Evolutionary conservation across 179 eudicot genomes (phyloP), one percentile per base, ranked within the genome.

Genomic region (Beta macrorhiza): DNA sequence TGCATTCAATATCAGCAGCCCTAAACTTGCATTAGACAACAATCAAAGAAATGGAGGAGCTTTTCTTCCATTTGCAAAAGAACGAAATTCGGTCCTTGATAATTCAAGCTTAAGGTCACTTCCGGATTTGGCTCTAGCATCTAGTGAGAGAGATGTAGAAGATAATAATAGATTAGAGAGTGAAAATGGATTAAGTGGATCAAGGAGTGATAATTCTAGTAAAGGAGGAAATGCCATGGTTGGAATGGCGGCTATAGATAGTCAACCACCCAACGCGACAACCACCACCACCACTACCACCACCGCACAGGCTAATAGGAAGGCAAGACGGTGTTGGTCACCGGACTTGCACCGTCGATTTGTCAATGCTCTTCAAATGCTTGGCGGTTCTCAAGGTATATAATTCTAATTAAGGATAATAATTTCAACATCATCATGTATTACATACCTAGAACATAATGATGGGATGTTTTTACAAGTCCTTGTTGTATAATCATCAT

Each of bases 381-480:
- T 93, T 65, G 98, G 98, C 67, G 98, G 98, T 65, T 72, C 97
- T 63, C 92, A 90, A 80, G 91, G 97, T 93, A 81, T 58, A n/a
- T 51, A 5, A 55, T 32, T 17, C 4, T 7, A 5, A 4, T 7
- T 5, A 25, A 56, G 47, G 47, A 74, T 53, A 37, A 29, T 74
- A 6, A 49, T 22, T 44, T 63, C 16, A 55, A 56, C 67, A 75
- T 19, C 78, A 57, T 57, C 51, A 74, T 2, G 16, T 51, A 65
- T 19, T 4, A 65, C 42, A 37, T 37, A 37, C 69, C 19, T 29
- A 65, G 53, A 67, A 0, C 15, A 37, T 13, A 67, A 32, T 15
- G n/a, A 11, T 14, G n/a, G 12, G n/a, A 58, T 58, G 17, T 58
- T 4, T 58, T 4, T 58, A 58, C 11, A 49, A 49, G 53, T 49